Conservation (phyloP, 1,284 basidiomycete genomes). For the Takashimella koratensis region DNA sequence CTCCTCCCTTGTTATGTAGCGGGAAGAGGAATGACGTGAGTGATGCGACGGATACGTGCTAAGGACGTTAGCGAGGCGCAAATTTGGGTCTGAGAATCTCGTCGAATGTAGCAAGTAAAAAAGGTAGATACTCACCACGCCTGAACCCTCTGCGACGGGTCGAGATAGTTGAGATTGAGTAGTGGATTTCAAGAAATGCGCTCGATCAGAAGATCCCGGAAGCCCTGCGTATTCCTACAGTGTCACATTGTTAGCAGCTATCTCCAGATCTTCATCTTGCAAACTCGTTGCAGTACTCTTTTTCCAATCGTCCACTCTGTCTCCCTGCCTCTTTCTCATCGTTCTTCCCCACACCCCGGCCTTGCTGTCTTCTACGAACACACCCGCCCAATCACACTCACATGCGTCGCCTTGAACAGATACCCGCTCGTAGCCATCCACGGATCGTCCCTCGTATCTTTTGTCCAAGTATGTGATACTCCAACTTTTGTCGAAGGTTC, state of each 20-base stretch:
- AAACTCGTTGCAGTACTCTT: no score
- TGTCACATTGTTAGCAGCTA: no score
- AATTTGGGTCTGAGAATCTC: no score
- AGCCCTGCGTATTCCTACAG: conserved; percentile 70
- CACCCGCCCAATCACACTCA: no score
- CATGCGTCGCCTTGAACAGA: conserved; percentile 61
- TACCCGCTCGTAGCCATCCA: conserved; percentile 63
- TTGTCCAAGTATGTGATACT: conserved; percentile 69
- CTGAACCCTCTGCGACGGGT: conserved; percentile 50
- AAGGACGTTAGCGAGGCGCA: neutral
- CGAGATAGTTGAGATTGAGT: conserved; percentile 64
- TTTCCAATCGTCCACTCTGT: no score
- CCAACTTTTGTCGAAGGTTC: conserved; percentile 79
- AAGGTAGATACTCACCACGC: conserved; percentile 40
- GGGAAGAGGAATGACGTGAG: conserved; percentile 43
- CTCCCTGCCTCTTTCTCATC: no score
- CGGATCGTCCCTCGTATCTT: conserved; percentile 75
- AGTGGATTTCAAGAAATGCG: conserved; percentile 68
- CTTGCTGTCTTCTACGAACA: no score
- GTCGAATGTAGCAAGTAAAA: no score
- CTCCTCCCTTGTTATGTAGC: conserved; percentile 14
- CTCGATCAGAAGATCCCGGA: conserved; percentile 59
- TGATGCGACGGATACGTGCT: conserved; percentile 47
- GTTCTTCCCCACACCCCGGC: no score
- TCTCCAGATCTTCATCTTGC: no score